Percentiles rank a stretch among this genome's conserved stretches.
phyloP scores from a whole-genome alignment of 495 filamentous ascomycete species.

The Bathelium albidoporum region DNA sequence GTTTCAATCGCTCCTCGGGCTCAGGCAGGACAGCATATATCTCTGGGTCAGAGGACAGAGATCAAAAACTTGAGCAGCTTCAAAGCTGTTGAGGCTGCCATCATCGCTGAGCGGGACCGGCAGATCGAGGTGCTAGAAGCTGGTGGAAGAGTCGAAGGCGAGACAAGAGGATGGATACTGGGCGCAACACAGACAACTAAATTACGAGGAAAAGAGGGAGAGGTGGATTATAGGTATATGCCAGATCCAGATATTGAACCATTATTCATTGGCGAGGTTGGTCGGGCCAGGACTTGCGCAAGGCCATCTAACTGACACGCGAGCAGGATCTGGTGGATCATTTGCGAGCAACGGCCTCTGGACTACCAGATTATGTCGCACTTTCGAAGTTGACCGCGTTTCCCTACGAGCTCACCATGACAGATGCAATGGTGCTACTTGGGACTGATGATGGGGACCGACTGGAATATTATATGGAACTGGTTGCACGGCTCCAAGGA shows the following conservation, averaged over 20 bases:
- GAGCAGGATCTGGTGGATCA: constrained; percentile 49
- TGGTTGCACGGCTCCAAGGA: constrained; percentile 46
- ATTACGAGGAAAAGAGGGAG: constrained; percentile 86
- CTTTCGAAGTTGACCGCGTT: constrained; percentile 40
- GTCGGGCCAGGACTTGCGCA: constrained; percentile 4
- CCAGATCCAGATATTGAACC: constrained; percentile 87
- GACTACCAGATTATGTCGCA: constrained; percentile 59
- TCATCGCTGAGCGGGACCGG: constrained; percentile 78
- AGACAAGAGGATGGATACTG: constrained; percentile 89
- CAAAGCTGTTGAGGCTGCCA: constrained; percentile 88
- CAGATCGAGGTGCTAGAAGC: constrained; percentile 74
- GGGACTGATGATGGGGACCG: constrained; percentile 69
- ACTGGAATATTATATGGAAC: constrained; percentile 71
- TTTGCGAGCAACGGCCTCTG: constrained; percentile 50
- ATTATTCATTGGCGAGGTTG: constrained; percentile 54
- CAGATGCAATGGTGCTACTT: constrained; percentile 78
- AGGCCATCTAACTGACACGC: not conserved
- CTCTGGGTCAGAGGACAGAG: constrained; percentile 79
- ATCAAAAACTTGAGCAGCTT: constrained; percentile 97
- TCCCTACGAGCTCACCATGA: constrained; percentile 56
- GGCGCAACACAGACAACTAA: constrained; percentile 63
- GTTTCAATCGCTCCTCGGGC: constrained; percentile 63
- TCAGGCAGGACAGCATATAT: constrained; percentile 37
- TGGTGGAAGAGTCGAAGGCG: constrained; percentile 68
- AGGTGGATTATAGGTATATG: constrained; percentile 98